Evolutionary conservation across 768 basidiomycete species (phyloP).

Genomic region (Pleurotus ostreatus): DNA sequence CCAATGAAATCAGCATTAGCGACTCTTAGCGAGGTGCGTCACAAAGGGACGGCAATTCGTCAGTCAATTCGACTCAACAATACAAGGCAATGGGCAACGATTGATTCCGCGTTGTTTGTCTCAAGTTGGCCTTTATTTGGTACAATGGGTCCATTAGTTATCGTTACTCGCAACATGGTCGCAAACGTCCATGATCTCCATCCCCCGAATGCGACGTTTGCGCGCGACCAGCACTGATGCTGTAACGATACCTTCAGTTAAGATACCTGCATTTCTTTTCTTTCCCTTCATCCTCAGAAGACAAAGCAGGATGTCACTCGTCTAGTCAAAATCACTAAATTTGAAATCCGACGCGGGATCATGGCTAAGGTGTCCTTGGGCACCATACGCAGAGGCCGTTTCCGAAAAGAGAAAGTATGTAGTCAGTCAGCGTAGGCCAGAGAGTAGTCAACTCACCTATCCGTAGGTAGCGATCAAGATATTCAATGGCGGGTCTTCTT

Average conservation of each 20-base stretch:
- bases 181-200: no score
- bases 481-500: neutral
- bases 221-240: neutral
- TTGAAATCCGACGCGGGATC: neutral
- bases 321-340: neutral
- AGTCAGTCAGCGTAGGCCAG: neutral
- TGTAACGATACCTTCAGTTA: neutral
- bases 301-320: neutral
- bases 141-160: no score
- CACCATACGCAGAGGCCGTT: neutral
- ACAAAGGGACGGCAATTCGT: no score
- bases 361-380: neutral
- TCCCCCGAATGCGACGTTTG: neutral
- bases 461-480: neutral
- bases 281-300: neutral
- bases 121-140: no score
- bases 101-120: no score
- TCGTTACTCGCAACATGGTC: no score
- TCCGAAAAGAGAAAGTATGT: neutral
- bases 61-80: no score
- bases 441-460: neutral
- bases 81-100: no score
- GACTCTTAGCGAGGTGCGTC: no score
- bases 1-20: no score
- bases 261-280: no score